Evolutionary conservation across 2,329 filamentous ascomycete species (phyloP), one percentile per base, ranked within the genome.

Genomic region (Xylariomycetidae sp.): DNA sequence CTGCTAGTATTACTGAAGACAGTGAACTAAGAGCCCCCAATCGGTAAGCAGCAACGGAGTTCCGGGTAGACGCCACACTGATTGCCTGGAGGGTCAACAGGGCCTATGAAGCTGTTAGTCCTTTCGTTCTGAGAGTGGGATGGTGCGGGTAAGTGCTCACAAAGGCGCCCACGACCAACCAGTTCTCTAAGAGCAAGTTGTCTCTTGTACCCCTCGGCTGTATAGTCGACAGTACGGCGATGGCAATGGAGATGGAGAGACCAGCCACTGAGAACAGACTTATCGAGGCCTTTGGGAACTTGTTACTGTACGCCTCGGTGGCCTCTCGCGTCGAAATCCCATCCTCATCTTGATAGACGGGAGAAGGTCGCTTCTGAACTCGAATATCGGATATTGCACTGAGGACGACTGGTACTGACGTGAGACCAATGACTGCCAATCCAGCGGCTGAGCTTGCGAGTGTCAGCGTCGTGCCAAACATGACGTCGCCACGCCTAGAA

Each of bases 271-370:
- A 72, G n/a, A 75, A 67, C 4, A 77, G 20, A 4, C 77, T 51
- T 27, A 85, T 64, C 15, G 67, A 52, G 4, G 63, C 41, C 51
- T 82, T 83, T 34, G 79, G 70, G 37, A 68, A 49, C 37, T 64
- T 74, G 42, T 76, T 72, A 17, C 81, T 82, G 51, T 81, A 88
- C 25, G 67, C 67, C 15, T 69, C 68, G 33, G 78, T 54, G 2
- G 79, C 77, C 50, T 82, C 77, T 25, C 74, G 68, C 0, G 78
- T 82, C 19, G 80, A 82, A 42, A 72, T 67, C 30, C 85, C 85
- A 58, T 89, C 85, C 41, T 70, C 61, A 50, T 89, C 85, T 46
- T 79, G 64, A 50, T 88, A 88, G 10, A 23, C n/a, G n/a, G n/a
- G n/a, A n/a, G n/a, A n/a, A n/a, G n/a, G n/a, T 23, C n/a, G 69